Percentiles rank a stretch among this genome's conserved stretches.
Evolutionary conservation across 1,139 yeast species (phyloP).

Genomic region (Casaregolazyma suthepensis): DNA sequence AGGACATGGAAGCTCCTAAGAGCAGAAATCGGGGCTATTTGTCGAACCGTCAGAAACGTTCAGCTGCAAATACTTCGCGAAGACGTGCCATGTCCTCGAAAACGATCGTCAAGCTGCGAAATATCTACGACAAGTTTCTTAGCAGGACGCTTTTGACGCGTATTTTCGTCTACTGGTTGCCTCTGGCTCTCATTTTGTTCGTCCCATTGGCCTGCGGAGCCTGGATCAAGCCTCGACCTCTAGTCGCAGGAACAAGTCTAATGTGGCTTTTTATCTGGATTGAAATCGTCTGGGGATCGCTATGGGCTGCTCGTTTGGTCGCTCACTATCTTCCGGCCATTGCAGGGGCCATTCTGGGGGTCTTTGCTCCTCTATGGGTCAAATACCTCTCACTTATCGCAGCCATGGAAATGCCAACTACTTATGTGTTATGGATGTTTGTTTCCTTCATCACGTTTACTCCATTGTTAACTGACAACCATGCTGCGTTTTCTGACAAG

Average conservation of each 20-base stretch:
- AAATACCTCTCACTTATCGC: slow-evolving; percentile 32
- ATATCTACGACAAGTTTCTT: slow-evolving; percentile 24
- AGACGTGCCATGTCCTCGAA: slow-evolving; percentile 8
- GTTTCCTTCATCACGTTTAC: slow-evolving; percentile 34
- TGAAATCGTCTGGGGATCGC: slow-evolving; percentile 39
- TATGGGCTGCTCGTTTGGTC: slow-evolving; percentile 33
- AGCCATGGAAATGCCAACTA: slow-evolving; percentile 34
- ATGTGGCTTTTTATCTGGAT: slow-evolving; percentile 40
- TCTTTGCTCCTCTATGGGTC: slow-evolving; percentile 33
- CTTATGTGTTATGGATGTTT: slow-evolving; percentile 32
- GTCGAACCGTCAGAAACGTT: slow-evolving; percentile 12
- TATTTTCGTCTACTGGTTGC: slow-evolving; percentile 34
- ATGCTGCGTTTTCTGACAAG: slow-evolving; percentile 23
- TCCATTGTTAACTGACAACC: slow-evolving; percentile 34
- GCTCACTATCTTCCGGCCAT: slow-evolving; percentile 33
- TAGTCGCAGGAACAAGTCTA: slow-evolving; percentile 32
- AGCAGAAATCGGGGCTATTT: slow-evolving; percentile 13
- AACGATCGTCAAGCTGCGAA: slow-evolving; percentile 23
- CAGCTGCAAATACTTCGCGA: background rate
- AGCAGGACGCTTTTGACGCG: slow-evolving; percentile 31
- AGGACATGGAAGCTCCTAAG: slow-evolving; percentile 4
- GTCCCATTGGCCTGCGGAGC: slow-evolving; percentile 38
- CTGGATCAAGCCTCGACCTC: slow-evolving; percentile 30
- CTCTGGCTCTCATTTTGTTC: slow-evolving; percentile 34
- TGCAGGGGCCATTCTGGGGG: slow-evolving; percentile 28